phyloP scores from a whole-genome alignment of 2,329 filamentous ascomycete genomes.

The Pseudopithomyces maydicus region DNA sequence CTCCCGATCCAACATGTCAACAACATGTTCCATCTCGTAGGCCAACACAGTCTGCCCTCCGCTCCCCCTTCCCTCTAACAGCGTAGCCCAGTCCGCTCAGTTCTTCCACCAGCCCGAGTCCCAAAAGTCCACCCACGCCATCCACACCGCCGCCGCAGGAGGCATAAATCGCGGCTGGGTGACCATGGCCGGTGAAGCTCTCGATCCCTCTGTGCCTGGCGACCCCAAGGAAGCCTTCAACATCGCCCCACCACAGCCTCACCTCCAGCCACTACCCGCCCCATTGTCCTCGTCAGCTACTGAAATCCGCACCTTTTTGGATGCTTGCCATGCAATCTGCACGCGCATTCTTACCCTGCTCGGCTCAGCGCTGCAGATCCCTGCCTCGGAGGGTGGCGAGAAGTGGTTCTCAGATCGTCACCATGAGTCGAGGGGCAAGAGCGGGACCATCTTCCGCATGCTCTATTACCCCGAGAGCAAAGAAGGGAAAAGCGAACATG shows the following conservation, averaged over 20 bases:
- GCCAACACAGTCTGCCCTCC: slow-evolving; percentile 10
- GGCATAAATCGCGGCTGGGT: slow-evolving; percentile 85
- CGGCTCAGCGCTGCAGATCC: slow-evolving; percentile 72
- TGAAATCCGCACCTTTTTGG: slow-evolving; percentile 69
- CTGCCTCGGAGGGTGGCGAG: slow-evolving; percentile 23
- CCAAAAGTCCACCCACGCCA: slow-evolving; percentile 76
- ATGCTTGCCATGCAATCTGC: slow-evolving; percentile 74
- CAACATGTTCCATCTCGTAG: slow-evolving; percentile 74
- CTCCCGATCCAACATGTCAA: slow-evolving; percentile 71
- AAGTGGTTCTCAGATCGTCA: slow-evolving; percentile 68
- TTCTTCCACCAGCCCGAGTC: slow-evolving; percentile 74
- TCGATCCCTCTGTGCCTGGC: slow-evolving; percentile 74
- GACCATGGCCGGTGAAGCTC: slow-evolving; percentile 82
- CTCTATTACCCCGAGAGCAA: slow-evolving; percentile 58
- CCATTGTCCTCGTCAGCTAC: slow-evolving; percentile 64
- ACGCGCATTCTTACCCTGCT: slow-evolving; percentile 76
- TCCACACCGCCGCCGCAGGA: slow-evolving; percentile 62
- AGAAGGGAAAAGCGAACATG: slow-evolving; percentile 32
- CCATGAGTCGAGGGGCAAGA: slow-evolving; percentile 55
- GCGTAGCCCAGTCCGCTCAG: slow-evolving; percentile 62
- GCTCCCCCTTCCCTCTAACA: slow-evolving; percentile 3
- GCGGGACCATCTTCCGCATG: slow-evolving; percentile 56
- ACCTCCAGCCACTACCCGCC: slow-evolving; percentile 75
- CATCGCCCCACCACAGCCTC: slow-evolving; percentile 72
- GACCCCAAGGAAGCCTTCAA: slow-evolving; percentile 95